Base-by-base conservation (phyloP, 306 rosid species). In the Rubus idaeus region DNA sequence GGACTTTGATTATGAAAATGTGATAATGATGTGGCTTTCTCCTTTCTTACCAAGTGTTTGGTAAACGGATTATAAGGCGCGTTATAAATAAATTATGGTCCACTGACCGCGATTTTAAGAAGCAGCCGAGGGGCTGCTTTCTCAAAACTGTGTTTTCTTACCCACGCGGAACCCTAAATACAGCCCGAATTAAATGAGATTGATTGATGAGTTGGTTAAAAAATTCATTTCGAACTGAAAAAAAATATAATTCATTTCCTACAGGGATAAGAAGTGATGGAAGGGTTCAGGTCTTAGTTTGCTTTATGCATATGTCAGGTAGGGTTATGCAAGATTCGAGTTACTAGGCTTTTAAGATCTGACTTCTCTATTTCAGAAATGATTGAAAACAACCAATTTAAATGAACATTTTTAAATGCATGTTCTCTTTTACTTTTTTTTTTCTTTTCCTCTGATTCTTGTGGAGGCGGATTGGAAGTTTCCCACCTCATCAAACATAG, bases 291-390 rank as follows among this genome's bases (percentile, higher is more conserved):
- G 11, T 55, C 61, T 30, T 55, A 18, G 23, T 55, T 55, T 55
- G 61, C 11, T 55, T 55, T 55, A 10, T 3, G 30, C 17, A 21
- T 16, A 21, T 69, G 51, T 40, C 53, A 46, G 51, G 40, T 11
- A 45, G 17, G 41, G 73, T 41, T 69, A 35, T 72, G 45, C 35
- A 17, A 72, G 64, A 51, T 21, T 37, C 14, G 47, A 17, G 18
- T 53, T 41, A 37, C 75, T 37, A 6, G 21, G 26, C 39, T 5
- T 55, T 50, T 77, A 66, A 53, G 14, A 13, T 47, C 83, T 51
- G 50, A 64, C 71, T 60, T 65, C 44, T 75, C 61, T 75, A 37
- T 16, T 67, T 70, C 21, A 37, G 56, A 78, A 50, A 13, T 69
- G 23, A 68, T 65, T 64, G 74, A 75, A 50, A 69, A 18, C 13